Evolutionary conservation across 2,329 filamentous ascomycete species (phyloP), one percentile per base, ranked within the genome.

Genomic region (Colletotrichum sp.): DNA sequence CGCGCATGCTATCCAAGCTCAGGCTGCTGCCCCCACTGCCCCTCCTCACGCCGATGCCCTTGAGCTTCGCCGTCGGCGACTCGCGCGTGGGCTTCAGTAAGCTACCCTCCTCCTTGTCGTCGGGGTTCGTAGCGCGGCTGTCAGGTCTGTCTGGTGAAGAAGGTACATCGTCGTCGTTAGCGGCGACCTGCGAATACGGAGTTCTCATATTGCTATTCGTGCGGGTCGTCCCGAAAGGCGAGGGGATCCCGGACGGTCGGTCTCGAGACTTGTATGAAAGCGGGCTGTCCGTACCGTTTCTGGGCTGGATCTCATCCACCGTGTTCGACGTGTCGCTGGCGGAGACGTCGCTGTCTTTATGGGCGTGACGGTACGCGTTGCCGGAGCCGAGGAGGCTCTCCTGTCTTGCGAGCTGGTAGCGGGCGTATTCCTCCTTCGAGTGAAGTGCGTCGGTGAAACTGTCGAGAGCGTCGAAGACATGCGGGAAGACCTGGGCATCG

Each of bases 391-490:
- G 82, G 13, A 91, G 80, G 79, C 89, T 91, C 76, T 87, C 86
- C 63, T 87, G 85, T n/a, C 90, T 86, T 32, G 88, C 90, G 32
- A 86, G 83, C 66, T 86, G 86, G 80, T 93, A 93, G 55, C 87
- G 87, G 69, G 89, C 90, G 78, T 91, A 93, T 80, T 93, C 90
- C 80, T 92, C 91, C 73, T 89, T 86, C 3, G 89, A 88, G 80
- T 93, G 90, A 64, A 89, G 88, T 0, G 90, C 87, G 57, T 88
- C 87, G 3, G 89, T 91, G 82, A 93, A 95, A 79, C 90, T 93
- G 76, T 98, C 92, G 12, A 99, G 88, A 0, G 97, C 96, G 80
- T 98, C 94, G 78, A 98, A 96, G 3, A 99, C 95, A 82, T 98
- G 95, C 19, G 93, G 95, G 81, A 98, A 98, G 4, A 99, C 96